These are phyloP conservation scores for Syzygium aqueum DNA, from an alignment of 345 rosid species.

Conservation along the genomic window DNA sequence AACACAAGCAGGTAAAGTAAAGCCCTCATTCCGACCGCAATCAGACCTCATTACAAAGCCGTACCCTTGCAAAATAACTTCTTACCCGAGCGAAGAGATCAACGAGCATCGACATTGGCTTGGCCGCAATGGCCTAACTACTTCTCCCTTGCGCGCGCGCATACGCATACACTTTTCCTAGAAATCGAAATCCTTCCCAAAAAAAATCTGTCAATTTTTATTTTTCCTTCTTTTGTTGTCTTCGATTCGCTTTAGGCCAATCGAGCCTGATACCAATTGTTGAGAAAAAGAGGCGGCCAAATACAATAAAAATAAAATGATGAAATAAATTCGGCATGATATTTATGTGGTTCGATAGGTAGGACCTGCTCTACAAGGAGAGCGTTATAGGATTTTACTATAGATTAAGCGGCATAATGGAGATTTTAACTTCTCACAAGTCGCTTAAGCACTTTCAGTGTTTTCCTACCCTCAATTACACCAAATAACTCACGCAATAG, in stretches of 20 bases:
- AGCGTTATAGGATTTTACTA: background rate
- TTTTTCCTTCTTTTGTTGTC: background rate
- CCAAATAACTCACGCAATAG: fast-evolving
- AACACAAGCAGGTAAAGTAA: background rate
- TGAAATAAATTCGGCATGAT: background rate
- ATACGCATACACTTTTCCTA: background rate
- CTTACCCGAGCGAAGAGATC: background rate
- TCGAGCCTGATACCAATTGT: background rate
- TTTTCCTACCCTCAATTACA: background rate
- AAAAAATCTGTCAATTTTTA: background rate
- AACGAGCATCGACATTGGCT: background rate
- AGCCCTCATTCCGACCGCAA: background rate
- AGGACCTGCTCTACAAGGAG: background rate
- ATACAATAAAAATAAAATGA: background rate
- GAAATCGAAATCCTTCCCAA: background rate
- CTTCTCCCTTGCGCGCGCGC: background rate
- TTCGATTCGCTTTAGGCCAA: background rate
- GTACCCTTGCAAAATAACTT: too few species aligned
- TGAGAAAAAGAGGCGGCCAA: background rate
- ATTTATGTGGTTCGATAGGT: background rate
- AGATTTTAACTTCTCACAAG: background rate
- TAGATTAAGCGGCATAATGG: background rate
- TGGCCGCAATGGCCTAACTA: background rate
- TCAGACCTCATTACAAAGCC: background rate
- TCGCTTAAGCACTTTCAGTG: background rate